Percentiles rank a stretch among this genome's conserved stretches.
Evolutionary conservation across 2,329 filamentous ascomycete species (phyloP).

Genomic region (Madurella fahalii): DNA sequence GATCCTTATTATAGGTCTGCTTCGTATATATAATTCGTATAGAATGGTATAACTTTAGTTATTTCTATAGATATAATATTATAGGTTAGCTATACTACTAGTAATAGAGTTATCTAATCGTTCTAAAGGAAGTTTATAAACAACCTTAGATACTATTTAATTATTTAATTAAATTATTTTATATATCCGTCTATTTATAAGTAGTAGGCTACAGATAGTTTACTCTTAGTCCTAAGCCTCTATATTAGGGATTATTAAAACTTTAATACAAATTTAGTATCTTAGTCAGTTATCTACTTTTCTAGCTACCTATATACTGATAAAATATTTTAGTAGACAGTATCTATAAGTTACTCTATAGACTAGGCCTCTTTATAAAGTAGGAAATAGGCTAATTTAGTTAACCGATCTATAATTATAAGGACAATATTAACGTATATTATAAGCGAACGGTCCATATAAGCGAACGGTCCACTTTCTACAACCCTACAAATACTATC

Average conservation of each 20-base stretch:
- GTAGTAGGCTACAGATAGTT: slow-evolving; percentile 11
- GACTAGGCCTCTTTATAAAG: too few species aligned
- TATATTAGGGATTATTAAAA: slow-evolving; percentile 17
- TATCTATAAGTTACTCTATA: too few species aligned
- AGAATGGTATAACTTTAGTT: slow-evolving; percentile 18
- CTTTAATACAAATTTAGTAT: slow-evolving; percentile 16
- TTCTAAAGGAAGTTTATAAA: slow-evolving; percentile 22
- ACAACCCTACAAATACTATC: too few species aligned
- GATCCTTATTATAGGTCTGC: slow-evolving; percentile 12
- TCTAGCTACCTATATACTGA: background rate
- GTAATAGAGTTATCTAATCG: slow-evolving; percentile 17
- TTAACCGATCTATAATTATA: too few species aligned
- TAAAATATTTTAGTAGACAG: too few species aligned
- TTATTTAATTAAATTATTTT: slow-evolving; percentile 12
- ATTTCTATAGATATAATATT: slow-evolving; percentile 12
- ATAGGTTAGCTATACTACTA: slow-evolving; percentile 17
- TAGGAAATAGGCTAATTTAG: too few species aligned
- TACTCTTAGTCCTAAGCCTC: slow-evolving; percentile 3
- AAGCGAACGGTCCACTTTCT: too few species aligned
- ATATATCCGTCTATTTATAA: slow-evolving; percentile 14
- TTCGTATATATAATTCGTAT: slow-evolving; percentile 15
- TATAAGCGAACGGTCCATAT: too few species aligned
- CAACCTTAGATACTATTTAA: slow-evolving; percentile 9
- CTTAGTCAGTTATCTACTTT: slow-evolving; percentile 10
- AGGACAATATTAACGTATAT: too few species aligned